Conservation (phyloP, 768 basidiomycete species). For the Kwoniella sp. region DNA sequence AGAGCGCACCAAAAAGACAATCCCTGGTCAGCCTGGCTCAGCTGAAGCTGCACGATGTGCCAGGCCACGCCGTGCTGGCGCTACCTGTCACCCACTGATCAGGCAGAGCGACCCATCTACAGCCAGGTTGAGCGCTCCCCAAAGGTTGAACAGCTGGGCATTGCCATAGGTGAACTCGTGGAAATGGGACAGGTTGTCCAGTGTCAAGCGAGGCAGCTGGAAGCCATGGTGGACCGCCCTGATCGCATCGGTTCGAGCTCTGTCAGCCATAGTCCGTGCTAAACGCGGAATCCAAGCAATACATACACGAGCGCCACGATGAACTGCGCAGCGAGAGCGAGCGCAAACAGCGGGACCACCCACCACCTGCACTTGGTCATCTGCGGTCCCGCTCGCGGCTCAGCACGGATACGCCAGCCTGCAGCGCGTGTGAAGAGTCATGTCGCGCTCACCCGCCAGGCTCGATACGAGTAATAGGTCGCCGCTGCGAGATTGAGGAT, state of each 20-base stretch:
- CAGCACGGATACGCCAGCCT: not conserved
- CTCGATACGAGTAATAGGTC: not conserved
- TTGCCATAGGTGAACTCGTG: not conserved
- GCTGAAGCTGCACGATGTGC: not conserved
- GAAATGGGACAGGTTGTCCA: not conserved
- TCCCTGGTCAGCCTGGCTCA: not conserved
- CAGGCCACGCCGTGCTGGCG: not conserved
- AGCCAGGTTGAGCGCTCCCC: not conserved
- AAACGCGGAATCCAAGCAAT: not conserved
- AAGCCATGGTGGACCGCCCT: not conserved
- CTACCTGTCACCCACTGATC: not conserved
- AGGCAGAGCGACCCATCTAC: not conserved
- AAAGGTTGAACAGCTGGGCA: not conserved
- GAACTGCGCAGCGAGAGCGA: not conserved
- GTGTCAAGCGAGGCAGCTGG: not conserved
- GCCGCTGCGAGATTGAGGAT: not conserved
- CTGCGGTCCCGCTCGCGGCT: not conserved
- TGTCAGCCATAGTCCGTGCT: not conserved
- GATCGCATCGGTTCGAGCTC: not conserved
- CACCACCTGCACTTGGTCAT: not conserved
- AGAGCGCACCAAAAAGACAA: not conserved
- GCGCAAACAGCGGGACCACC: not conserved
- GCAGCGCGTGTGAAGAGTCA: not conserved
- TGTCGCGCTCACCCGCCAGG: not conserved
- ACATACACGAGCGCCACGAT: not conserved